Base-by-base conservation (phyloP, 139 green algal genomes). In the Tetraselmis chui region DNA sequence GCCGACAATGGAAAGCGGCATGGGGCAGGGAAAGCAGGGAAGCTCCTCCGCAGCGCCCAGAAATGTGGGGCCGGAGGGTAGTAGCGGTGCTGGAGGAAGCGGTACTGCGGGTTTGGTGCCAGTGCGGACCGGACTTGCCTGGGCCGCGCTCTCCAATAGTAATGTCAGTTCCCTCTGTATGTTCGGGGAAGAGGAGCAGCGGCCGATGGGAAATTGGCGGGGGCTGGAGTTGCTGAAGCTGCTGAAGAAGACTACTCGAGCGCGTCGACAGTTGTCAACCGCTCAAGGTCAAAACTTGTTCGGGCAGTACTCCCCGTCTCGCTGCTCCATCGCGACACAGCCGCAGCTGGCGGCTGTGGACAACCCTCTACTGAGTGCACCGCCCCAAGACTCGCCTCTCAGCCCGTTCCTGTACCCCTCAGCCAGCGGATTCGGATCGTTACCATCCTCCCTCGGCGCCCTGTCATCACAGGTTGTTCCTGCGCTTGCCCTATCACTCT, bases 121-220 rank as follows among this genome's bases (percentile, higher is more conserved):
- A 0, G 89, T 93, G n/a, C 80, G 89, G 23, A 93, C 89, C 0
- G 89, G 89, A 0, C 83, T 93, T 29, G 89, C 89, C 59, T 93
- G 89, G 89, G 86, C 89, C 5, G 32, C 84, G 1, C 26, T 82
- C 31, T 79, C 1, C 75, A 81, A 59, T 58, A 30, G 84, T 26
- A 1, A 30, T 83, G 31, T 59, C 75, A 18, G 45, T 18, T 67
- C 27, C 5, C 22, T 78, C 5, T 74, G 78, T 5, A 81, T 81
- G 29, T 59, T 81, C 78, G 31, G 31, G 2, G 26, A 30, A 23
- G n/a, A 81, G 78, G 78, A 59, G 76, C 59, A 31, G 75, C 79
- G 76, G 79, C 75, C 26, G 29, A 30, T 31, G 76, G 29, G 76
- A 30, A 88, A 81, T 29, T 91, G 87, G 87, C 82, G 84, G 26